Evolutionary conservation across 2,329 filamentous ascomycete species (phyloP).

Genomic region (Arthrobotrys pseudoclavata): DNA sequence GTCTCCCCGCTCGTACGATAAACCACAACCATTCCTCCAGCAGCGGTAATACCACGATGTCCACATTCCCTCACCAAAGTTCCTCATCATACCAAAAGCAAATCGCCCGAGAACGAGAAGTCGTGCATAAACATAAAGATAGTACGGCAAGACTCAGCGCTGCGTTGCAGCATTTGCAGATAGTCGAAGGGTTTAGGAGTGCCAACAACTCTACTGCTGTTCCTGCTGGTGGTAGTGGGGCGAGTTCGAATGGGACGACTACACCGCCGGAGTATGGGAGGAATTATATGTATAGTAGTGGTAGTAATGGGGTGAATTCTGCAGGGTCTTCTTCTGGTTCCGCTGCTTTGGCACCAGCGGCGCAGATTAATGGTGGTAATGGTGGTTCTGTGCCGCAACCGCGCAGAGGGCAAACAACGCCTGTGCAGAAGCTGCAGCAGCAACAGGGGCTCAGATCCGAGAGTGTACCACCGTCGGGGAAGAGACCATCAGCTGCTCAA

Average conservation of each 20-base stretch:
- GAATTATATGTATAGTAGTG: conserved; percentile 17
- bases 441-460: conserved; percentile 38
- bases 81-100: conserved; percentile 30
- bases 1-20: conserved; percentile 27
- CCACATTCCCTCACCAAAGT: conserved; percentile 21
- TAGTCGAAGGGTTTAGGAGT: conserved; percentile 29
- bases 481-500: conserved; percentile 31
- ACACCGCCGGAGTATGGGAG: conserved; percentile 9
- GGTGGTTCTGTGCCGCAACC: conserved; percentile 19
- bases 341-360: background rate
- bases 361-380: conserved; percentile 5
- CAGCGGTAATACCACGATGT: background rate
- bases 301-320: conserved; percentile 1
- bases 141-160: conserved; percentile 45
- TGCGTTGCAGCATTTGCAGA: conserved; percentile 51
- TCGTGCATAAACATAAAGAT: conserved; percentile 44
- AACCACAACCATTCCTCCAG: background rate
- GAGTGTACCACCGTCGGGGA: conserved; percentile 42
- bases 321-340: background rate
- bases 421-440: conserved; percentile 33
- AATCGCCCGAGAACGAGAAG: conserved; percentile 45
- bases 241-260: conserved; percentile 19
- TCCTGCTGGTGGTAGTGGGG: background rate
- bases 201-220: background rate
- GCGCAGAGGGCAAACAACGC: conserved; percentile 25